Evolutionary conservation across 768 basidiomycete species (phyloP).

Genomic region (Naematelia aurantialba): DNA sequence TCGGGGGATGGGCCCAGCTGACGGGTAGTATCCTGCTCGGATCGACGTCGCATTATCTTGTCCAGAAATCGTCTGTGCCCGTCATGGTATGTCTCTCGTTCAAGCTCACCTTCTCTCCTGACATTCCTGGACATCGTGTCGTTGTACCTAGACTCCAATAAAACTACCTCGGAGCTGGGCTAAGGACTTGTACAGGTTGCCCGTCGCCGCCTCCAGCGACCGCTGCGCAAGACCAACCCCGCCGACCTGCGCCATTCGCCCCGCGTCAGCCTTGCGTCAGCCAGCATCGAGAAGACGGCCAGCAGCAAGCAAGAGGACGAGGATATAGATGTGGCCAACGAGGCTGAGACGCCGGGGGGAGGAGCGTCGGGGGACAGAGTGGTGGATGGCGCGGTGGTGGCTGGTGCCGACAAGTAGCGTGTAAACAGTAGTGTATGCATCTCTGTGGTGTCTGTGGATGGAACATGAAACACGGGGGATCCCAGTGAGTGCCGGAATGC

Average conservation of each 20-base stretch:
- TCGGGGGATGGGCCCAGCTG: constrained; percentile 12
- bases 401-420: background rate
- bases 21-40: constrained; percentile 75
- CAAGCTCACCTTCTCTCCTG: no score
- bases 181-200: no score
- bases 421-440: background rate
- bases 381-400: background rate
- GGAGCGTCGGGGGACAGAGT: constrained; percentile 8
- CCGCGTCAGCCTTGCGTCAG: constrained; percentile 78
- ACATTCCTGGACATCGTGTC: no score
- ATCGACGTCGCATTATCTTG: constrained; percentile 81
- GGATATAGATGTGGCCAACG: constrained; percentile 54
- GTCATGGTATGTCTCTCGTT: constrained; percentile 64
- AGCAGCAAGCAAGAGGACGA: constrained; percentile 75
- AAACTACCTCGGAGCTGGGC: no score
- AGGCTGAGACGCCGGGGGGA: constrained; percentile 55
- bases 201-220: constrained; percentile 81
- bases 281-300: constrained; percentile 79
- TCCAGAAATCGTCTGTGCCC: constrained; percentile 83
- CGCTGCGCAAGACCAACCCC: constrained; percentile 61
- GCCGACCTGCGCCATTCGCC: constrained; percentile 64
- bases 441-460: no score
- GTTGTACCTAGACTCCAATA: no score
- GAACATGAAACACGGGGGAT: no score
- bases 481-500: no score